phyloP scores from a whole-genome alignment of 176 grass and related monocot species.

The Ampelocalamus luodianensis region DNA sequence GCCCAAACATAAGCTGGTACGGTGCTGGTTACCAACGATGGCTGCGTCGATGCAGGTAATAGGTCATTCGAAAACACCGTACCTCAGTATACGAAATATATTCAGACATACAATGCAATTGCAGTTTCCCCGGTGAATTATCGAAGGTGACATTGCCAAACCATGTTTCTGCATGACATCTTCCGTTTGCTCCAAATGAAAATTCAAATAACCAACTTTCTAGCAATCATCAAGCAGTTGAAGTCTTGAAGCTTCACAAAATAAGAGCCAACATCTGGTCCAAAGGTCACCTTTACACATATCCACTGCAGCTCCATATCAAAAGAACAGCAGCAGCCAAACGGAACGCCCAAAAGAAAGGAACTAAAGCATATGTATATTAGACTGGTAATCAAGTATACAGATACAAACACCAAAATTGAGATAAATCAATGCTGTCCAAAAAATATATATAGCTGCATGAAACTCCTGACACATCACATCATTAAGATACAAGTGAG shows the following conservation, averaged over 20 bases:
- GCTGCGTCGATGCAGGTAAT: background rate
- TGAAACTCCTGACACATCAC: slow-evolving; percentile 15
- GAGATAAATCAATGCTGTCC: background rate
- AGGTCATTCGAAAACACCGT: background rate
- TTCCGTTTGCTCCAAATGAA: background rate
- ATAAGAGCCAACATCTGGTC: background rate
- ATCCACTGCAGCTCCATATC: background rate
- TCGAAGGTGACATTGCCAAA: background rate
- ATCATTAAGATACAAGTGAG: slow-evolving; percentile 40
- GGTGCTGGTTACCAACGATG: background rate
- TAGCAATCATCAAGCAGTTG: background rate
- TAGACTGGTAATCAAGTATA: background rate
- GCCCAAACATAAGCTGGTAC: background rate
- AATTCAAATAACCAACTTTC: background rate
- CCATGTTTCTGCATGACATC: background rate
- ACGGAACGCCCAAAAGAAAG: background rate
- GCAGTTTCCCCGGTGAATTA: background rate
- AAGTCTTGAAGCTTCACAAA: background rate
- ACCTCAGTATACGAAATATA: background rate
- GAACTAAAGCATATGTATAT: background rate
- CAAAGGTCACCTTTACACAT: background rate
- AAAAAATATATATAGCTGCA: slow-evolving; percentile 18
- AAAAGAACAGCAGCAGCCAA: background rate
- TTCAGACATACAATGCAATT: background rate
- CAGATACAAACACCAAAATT: slow-evolving; percentile 4